phyloP scores from a whole-genome alignment of 1,284 basidiomycete genomes.

The Grifola frondosa region DNA sequence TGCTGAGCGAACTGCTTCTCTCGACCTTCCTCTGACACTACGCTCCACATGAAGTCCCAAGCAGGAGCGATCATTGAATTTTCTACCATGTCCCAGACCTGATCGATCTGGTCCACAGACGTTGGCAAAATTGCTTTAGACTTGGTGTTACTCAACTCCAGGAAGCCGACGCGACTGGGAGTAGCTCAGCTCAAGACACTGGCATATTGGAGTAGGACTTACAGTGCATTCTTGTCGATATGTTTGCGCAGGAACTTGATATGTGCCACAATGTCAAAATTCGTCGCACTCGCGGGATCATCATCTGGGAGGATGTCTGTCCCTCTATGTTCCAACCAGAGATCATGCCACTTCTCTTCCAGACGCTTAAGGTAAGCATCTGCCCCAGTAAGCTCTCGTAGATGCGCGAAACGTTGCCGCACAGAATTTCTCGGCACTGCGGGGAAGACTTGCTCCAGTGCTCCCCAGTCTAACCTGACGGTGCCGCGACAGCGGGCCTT shows the following conservation, averaged over 20 bases:
- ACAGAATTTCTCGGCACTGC: constrained; percentile 66
- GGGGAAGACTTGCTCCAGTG: constrained; percentile 78
- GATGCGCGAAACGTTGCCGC: constrained; percentile 58
- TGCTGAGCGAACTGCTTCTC: constrained; percentile 66
- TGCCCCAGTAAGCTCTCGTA: constrained; percentile 64
- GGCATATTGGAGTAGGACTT: constrained; percentile 34
- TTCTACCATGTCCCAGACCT: constrained; percentile 50
- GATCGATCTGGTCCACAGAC: constrained; percentile 46
- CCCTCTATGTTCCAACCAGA: constrained; percentile 75
- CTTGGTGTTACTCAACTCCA: constrained; percentile 41
- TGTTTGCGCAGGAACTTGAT: constrained; percentile 77
- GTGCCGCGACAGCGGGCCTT: constrained; percentile 68
- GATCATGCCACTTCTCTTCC: constrained; percentile 77
- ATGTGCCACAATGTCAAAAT: constrained; percentile 78
- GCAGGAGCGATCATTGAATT: constrained; percentile 41
- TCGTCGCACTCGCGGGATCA: constrained; percentile 61
- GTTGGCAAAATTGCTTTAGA: constrained; percentile 43
- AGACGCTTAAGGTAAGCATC: constrained; percentile 77
- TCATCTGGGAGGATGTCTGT: constrained; percentile 69
- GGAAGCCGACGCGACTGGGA: constrained; percentile 56
- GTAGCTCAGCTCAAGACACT: constrained; percentile 10
- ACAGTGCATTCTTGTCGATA: constrained; percentile 86
- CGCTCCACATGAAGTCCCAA: constrained; percentile 77
- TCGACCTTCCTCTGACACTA: constrained; percentile 67
- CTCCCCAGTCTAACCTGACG: constrained; percentile 65